These are phyloP conservation scores for Syzygium syzygioides DNA, from an alignment of 441 rosid species.

Conservation along the genomic window DNA sequence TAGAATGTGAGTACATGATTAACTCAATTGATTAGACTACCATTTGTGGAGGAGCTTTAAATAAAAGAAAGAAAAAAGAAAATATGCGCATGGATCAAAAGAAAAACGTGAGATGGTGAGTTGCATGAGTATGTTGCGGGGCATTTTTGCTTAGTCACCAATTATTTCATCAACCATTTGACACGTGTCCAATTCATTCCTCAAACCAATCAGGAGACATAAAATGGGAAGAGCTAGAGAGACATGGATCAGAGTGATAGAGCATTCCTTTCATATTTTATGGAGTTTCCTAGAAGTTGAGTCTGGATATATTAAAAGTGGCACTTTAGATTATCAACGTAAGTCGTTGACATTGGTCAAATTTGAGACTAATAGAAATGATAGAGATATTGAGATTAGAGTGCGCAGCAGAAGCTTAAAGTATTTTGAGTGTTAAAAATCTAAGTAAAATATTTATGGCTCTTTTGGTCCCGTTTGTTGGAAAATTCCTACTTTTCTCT, in stretches of 20 bases:
- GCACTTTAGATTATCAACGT: too few relatives aligned
- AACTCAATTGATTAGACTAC: background rate
- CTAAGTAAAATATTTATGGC: too few relatives aligned
- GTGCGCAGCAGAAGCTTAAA: background rate
- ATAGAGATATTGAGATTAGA: background rate
- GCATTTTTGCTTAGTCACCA: background rate
- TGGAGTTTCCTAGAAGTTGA: background rate
- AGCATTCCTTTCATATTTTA: background rate
- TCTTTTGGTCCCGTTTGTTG: background rate
- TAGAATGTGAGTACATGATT: too few relatives aligned
- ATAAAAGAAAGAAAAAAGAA: background rate
- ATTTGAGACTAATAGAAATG: background rate
- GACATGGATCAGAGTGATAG: too few relatives aligned
- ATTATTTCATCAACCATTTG: background rate
- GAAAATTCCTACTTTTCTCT: background rate
- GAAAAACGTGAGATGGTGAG: background rate
- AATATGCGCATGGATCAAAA: background rate
- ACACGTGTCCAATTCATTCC: background rate
- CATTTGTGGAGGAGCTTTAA: background rate
- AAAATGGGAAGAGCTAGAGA: background rate
- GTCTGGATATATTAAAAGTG: too few relatives aligned
- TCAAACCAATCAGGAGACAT: accelerated
- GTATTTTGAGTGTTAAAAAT: too few relatives aligned
- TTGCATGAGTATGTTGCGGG: background rate
- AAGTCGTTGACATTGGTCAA: too few relatives aligned